Conservation (phyloP, 768 basidiomycete species). For the Tephrocybe sp. region DNA sequence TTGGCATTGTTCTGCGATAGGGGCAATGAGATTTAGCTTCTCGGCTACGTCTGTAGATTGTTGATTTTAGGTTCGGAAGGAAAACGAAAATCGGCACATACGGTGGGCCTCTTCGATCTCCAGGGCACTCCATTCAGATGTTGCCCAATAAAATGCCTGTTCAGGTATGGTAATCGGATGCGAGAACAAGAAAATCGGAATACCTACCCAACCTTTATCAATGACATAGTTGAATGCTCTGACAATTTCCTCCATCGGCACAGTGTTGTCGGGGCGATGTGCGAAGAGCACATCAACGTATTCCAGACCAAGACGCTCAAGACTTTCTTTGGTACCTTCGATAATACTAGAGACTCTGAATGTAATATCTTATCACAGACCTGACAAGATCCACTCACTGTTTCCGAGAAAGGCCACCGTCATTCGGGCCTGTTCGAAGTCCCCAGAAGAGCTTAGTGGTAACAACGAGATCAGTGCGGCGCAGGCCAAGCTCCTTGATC, state of each 20-base stretch:
- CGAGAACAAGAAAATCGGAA: not conserved
- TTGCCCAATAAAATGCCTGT: constrained; percentile 71
- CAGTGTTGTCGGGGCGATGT: constrained; percentile 61
- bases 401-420: constrained; percentile 54
- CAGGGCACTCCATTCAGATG: constrained; percentile 67
- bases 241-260: constrained; percentile 76
- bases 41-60: constrained; percentile 56
- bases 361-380: not conserved
- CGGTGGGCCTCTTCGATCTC: constrained; percentile 60
- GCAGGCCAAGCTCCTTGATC: constrained; percentile 69
- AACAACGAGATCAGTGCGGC: constrained; percentile 68
- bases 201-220: constrained; percentile 61
- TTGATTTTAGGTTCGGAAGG: not conserved
- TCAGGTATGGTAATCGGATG: constrained; percentile 3
- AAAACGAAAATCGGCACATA: constrained; percentile 21
- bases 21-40: constrained; percentile 64
- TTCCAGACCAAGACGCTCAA: constrained; percentile 70
- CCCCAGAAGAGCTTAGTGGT: constrained; percentile 86
- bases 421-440: constrained; percentile 55
- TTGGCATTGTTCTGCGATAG: constrained; percentile 77
- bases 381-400: constrained; percentile 40
- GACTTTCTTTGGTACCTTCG: constrained; percentile 66
- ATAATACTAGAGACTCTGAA: constrained; percentile 49
- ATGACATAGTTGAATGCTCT: constrained; percentile 82
- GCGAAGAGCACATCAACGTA: constrained; percentile 76